These are phyloP conservation scores for Fusarium tjaetaba DNA, from an alignment of 2,329 filamentous ascomycete genomes.

Conservation along the genomic window DNA sequence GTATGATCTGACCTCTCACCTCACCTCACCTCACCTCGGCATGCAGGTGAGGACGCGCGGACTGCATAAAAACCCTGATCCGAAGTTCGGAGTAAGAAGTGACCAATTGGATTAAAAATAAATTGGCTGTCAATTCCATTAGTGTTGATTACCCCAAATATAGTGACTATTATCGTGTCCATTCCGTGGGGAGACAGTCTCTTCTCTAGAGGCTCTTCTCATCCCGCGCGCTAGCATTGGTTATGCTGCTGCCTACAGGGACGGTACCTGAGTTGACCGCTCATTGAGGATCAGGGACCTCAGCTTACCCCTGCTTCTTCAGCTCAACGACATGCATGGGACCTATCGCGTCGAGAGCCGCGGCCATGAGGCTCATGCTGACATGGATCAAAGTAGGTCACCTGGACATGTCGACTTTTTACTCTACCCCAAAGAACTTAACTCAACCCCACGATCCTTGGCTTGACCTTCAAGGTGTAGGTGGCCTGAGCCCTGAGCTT, in stretches of 20 bases:
- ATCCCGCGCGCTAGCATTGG: background rate
- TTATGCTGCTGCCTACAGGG: conserved; percentile 21
- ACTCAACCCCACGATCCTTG: conserved; percentile 22
- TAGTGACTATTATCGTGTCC: background rate
- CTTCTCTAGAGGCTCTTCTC: background rate
- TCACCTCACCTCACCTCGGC: background rate
- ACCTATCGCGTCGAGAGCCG: conserved; percentile 20
- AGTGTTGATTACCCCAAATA: background rate
- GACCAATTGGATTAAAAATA: background rate
- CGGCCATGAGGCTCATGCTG: conserved; percentile 23
- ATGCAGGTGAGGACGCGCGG: background rate
- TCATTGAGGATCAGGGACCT: conserved; percentile 13
- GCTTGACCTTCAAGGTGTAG: conserved; percentile 9
- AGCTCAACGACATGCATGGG: conserved; percentile 17
- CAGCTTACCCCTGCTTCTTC: conserved; percentile 28
- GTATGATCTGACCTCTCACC: conserved; percentile 2
- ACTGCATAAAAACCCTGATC: background rate
- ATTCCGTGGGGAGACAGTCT: background rate
- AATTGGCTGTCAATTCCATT: background rate
- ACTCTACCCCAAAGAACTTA: background rate
- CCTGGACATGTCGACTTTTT: conserved; percentile 9
- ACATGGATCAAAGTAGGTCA: conserved; percentile 18
- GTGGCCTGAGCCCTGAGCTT: conserved; percentile 8
- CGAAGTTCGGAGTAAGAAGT: background rate
- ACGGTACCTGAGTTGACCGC: conserved; percentile 20